Conservation (phyloP, 192 early-diverging fungal genomes). For the Linnemannia elongata region DNA sequence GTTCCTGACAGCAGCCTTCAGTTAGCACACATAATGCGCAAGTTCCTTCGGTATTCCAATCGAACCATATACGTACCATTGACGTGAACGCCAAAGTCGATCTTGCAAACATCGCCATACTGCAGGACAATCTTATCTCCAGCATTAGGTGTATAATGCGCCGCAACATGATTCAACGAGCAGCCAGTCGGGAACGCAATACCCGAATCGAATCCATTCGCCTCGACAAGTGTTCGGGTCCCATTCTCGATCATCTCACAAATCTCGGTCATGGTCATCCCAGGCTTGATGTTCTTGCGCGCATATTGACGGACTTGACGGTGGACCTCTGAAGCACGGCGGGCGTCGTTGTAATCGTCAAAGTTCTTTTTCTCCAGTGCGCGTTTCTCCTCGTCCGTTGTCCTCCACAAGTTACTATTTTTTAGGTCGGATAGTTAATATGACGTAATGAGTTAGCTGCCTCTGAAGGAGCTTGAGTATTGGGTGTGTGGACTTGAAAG, state of each 20-base stretch:
- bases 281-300: constrained; percentile 86
- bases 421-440: neutral
- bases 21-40: neutral
- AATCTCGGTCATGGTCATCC: constrained; percentile 95
- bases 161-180: constrained; percentile 94
- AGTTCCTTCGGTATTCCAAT: too few relatives aligned
- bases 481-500: too few relatives aligned
- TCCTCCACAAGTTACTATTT: constrained; percentile 85
- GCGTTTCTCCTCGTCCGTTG: constrained; percentile 93
- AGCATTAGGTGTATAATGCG: constrained; percentile 97
- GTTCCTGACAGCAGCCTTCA: neutral
- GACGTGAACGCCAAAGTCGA: constrained; percentile 97
- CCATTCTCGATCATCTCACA: constrained; percentile 95
- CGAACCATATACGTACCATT: constrained; percentile 69
- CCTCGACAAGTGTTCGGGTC: constrained; percentile 86
- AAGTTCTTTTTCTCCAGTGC: constrained; percentile 79
- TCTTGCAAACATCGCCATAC: constrained; percentile 94
- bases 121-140: constrained; percentile 91
- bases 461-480: too few relatives aligned
- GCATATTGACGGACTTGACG: constrained; percentile 90
- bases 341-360: constrained; percentile 82
- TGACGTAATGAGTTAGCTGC: neutral
- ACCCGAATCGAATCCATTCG: constrained; percentile 81
- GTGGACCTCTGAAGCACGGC: constrained; percentile 96
- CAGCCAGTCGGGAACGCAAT: constrained; percentile 97